Evolutionary conservation across 2,329 filamentous ascomycete species (phyloP).

Genomic region (Blastomyces emzantsi): DNA sequence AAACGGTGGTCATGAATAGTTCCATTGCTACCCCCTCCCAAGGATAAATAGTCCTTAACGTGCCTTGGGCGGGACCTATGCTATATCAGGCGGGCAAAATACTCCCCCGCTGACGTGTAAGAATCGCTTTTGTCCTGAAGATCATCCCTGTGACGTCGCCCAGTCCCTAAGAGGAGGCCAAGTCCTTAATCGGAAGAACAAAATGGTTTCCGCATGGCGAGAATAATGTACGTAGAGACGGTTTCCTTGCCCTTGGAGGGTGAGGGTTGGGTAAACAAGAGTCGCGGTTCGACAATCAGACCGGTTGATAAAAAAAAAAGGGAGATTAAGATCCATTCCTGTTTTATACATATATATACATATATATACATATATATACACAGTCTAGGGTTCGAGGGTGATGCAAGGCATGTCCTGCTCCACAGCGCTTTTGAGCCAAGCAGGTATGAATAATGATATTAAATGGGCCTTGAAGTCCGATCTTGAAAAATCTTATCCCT

Average conservation of each 20-base stretch:
- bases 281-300: no score
- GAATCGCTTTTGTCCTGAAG: background rate
- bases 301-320: no score
- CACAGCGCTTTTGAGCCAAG: background rate
- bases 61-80: background rate
- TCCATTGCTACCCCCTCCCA: background rate
- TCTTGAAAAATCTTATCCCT: background rate
- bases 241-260: no score
- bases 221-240: background rate
- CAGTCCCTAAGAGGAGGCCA: background rate
- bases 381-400: no score
- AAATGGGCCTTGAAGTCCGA: background rate
- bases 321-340: no score
- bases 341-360: no score
- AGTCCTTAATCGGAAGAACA: background rate
- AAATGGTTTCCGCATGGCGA: background rate
- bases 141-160: background rate
- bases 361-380: no score
- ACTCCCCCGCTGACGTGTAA: background rate
- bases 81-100: background rate
- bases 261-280: no score
- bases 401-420: no score
- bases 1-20: background rate
- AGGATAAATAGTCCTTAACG: background rate
- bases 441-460: no score